A percentile compares a stretch with the other conserved stretches of the same genome.
These are phyloP conservation scores for Diaporthe vaccinii DNA, from an alignment of 2,329 filamentous ascomycete species.

Conservation along the genomic window DNA sequence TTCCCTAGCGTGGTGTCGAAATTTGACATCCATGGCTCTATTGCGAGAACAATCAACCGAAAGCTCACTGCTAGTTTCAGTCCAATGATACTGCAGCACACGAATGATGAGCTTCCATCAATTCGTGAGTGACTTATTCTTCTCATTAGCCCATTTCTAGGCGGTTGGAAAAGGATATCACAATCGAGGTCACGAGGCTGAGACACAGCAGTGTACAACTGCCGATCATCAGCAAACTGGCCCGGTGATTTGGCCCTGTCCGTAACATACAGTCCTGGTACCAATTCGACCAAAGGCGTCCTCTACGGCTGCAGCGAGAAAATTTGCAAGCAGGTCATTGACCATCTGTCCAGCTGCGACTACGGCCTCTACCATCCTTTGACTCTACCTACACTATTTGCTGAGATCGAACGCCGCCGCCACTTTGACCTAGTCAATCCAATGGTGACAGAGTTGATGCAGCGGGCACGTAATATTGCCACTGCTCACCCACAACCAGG, in stretches of 20 bases:
- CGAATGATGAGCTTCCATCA: not conserved
- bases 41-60: slow-evolving; percentile 4
- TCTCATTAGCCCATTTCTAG: not conserved
- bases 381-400: not conserved
- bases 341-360: not conserved
- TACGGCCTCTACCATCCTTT: not conserved
- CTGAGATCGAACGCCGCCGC: not conserved
- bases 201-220: slow-evolving; percentile 3
- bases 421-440: not conserved
- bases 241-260: slow-evolving; percentile 1
- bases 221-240: slow-evolving; percentile 9
- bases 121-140: not conserved
- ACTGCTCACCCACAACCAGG: not conserved
- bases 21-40: not conserved
- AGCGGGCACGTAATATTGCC: not conserved
- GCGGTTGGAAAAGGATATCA: too few relatives aligned
- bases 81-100: not conserved
- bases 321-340: not conserved
- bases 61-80: not conserved
- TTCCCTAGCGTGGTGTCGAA: not conserved
- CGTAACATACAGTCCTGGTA: not conserved
- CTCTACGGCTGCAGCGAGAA: not conserved
- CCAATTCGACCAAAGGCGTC: not conserved
- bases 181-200: not conserved
- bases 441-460: not conserved